Evolutionary conservation across 2,329 filamentous ascomycete genomes (phyloP).

Genomic region (Ophiosphaerella narmari): DNA sequence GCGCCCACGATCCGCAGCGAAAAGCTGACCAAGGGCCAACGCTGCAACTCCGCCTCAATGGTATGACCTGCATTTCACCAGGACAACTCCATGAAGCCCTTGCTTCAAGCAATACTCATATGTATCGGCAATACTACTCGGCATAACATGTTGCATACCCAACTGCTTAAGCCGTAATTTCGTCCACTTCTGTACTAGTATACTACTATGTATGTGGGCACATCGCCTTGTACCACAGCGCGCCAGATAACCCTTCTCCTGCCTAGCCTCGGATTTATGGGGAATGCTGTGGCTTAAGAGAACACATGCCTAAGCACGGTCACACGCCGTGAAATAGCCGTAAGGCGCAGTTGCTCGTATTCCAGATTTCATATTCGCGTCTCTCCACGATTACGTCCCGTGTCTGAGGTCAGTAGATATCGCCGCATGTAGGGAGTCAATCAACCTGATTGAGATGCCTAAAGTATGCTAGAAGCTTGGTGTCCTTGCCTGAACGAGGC

Average conservation of each 20-base stretch:
- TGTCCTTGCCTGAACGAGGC: constrained; percentile 4
- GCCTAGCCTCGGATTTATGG: too few relatives aligned
- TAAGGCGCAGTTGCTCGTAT: constrained; percentile 4
- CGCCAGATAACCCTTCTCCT: too few relatives aligned
- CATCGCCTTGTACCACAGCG: background rate
- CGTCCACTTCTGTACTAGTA: constrained; percentile 7
- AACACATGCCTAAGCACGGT: background rate
- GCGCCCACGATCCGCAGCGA: constrained; percentile 16
- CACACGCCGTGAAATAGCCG: constrained; percentile 7
- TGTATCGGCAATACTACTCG: constrained; percentile 10
- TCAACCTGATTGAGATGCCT: background rate
- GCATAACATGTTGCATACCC: constrained; percentile 12
- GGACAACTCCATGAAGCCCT: constrained; percentile 7
- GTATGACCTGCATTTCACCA: constrained; percentile 3
- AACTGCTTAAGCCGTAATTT: constrained; percentile 4
- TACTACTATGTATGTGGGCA: constrained; percentile 1
- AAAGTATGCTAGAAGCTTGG: background rate
- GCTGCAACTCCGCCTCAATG: constrained; percentile 30
- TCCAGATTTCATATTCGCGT: too few relatives aligned
- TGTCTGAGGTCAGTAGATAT: too few relatives aligned
- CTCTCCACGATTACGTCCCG: too few relatives aligned
- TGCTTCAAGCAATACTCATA: background rate
- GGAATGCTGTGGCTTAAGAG: too few relatives aligned
- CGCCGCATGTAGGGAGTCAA: too few relatives aligned
- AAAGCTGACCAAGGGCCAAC: constrained; percentile 15